phyloP scores from a whole-genome alignment of 495 filamentous ascomycete species.

The Recurvomyces mirabilis region DNA sequence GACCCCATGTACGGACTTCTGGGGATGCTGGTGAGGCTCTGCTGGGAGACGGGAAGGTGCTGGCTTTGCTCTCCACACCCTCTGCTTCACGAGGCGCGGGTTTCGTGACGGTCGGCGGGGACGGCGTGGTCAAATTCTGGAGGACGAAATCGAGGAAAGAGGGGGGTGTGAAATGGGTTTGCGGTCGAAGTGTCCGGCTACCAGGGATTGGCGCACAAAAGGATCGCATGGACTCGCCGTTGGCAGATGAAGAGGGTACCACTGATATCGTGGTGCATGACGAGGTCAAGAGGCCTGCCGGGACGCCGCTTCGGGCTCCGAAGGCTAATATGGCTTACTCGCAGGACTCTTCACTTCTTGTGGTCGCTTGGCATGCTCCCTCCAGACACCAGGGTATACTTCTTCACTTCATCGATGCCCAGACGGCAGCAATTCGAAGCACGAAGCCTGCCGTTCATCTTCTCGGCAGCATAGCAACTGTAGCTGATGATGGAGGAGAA shows the following conservation, averaged over 20 bases:
- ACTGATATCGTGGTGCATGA: no score
- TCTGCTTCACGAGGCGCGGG: conserved; percentile 45
- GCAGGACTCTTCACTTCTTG: conserved; percentile 77
- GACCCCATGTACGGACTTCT: conserved; percentile 55
- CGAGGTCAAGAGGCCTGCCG: no score
- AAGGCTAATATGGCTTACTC: conserved; percentile 57
- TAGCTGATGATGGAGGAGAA: conserved; percentile 44
- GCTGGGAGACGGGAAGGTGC: conserved; percentile 39
- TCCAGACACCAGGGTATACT: conserved; percentile 31
- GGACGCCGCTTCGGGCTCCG: no score
- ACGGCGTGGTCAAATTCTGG: conserved; percentile 70
- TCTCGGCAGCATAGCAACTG: conserved; percentile 39
- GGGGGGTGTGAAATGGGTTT: conserved; percentile 70
- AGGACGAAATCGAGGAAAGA: no score
- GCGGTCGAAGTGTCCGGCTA: conserved; percentile 44
- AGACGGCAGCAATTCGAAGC: no score
- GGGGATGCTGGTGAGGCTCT: no score
- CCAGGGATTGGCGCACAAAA: conserved; percentile 9
- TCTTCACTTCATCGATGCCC: conserved; percentile 51
- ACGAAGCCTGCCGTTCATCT: no score
- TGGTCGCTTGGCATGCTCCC: conserved; percentile 39
- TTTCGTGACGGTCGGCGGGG: conserved; percentile 77
- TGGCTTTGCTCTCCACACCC: conserved; percentile 59
- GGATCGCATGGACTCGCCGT: conserved; percentile 31
- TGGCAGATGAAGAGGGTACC: no score